Evolutionary conservation across 805 yeast genomes (phyloP), one percentile per base, ranked within the genome.

Genomic region (Yamadazyma tumulicola): DNA sequence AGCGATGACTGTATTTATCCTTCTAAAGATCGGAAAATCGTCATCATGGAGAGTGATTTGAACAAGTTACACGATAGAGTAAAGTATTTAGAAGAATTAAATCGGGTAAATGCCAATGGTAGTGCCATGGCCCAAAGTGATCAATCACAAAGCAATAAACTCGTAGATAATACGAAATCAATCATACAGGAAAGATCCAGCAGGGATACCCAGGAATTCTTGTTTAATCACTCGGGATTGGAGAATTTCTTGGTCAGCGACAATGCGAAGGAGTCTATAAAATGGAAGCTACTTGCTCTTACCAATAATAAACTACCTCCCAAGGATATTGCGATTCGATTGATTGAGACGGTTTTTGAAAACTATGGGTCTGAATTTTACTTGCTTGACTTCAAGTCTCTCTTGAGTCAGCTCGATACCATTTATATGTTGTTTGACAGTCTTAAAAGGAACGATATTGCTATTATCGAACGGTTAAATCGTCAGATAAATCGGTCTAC

Each of bases 31-130:
- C 52, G 72, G 25, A 65, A 65, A 43, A 59, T 65, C 19, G 63
- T 65, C 25, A 61, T 65, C 23, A 64, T 65, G 70, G 69, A 65
- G 44, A 55, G 61, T 34, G 70, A 65, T 20, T 48, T 65, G 42
- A 54, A 61, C 35, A 47, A 51, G 19, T 45, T 65, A 11, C 63
- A 62, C 36, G 61, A 52, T 26, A 47, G 56, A 25, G 55, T 63
- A 11, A 51, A 51, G 26, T 49, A 53, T 30, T 47, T 60, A 31
- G 69, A 64, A 37, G 11, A 26, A 21, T 19, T 31, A 11, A 6
- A 16, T 14, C 20, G 13, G 14, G 12, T 6, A 5, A 7, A 6
- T 17, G 22, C 6, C 12, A 15, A 13, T 14, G 17, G 19, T 14
- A 11, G 12, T 14, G 19, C 7, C 5, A 5, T 15, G 19, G 17